These are phyloP conservation scores for Trametes coccinea DNA, from an alignment of 768 basidiomycete genomes.

Conservation along the genomic window DNA sequence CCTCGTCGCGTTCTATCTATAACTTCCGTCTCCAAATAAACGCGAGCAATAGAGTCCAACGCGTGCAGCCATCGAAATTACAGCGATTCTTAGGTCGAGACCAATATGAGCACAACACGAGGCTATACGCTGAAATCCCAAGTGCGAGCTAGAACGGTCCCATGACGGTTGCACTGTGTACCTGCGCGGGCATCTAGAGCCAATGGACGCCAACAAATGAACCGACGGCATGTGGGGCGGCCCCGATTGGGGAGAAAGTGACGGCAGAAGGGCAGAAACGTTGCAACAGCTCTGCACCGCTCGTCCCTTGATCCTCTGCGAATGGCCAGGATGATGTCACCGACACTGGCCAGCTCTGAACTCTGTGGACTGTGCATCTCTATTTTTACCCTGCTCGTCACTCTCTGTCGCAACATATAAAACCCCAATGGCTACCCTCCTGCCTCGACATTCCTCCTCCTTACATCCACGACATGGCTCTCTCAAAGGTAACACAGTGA, in stretches of 20 bases:
- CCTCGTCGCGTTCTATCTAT: not conserved
- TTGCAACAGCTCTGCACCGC: slow-evolving; percentile 6
- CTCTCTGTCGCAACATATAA: not conserved
- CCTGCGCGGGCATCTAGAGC: not conserved
- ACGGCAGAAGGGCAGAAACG: slow-evolving; percentile 12
- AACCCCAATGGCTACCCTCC: not conserved
- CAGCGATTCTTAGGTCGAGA: not conserved
- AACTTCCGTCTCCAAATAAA: not conserved
- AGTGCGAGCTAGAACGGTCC: not conserved
- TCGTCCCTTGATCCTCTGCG: slow-evolving; percentile 6
- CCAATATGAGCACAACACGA: not conserved
- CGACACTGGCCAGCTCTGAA: not conserved
- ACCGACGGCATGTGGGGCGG: not conserved
- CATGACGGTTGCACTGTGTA: not conserved
- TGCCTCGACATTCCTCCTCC: not conserved
- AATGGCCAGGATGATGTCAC: slow-evolving; percentile 16
- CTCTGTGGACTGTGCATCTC: not conserved
- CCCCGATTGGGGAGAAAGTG: not conserved
- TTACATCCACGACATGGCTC: slow-evolving; percentile 46
- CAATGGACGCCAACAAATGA: not conserved
- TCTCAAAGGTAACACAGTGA: slow-evolving; percentile 51
- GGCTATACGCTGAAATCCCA: not conserved
- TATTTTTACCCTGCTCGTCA: slow-evolving; percentile 7
- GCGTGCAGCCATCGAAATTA: not conserved
- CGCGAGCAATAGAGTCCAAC: not conserved